These are phyloP conservation scores for Kodamaea kakaduensis DNA, from an alignment of 805 yeast genomes.

Conservation along the genomic window DNA sequence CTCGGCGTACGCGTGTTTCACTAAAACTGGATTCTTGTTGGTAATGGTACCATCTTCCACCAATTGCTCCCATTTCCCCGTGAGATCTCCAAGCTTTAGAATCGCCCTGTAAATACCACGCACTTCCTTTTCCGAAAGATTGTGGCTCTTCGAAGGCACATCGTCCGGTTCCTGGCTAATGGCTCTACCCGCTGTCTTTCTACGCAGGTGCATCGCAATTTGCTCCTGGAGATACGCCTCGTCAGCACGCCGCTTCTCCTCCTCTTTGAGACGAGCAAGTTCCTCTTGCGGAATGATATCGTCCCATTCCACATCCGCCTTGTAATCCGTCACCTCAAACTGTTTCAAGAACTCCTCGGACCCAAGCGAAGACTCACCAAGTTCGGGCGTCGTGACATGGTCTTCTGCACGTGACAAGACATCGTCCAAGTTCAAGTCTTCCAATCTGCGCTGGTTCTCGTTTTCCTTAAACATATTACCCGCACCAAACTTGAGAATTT, in stretches of 20 bases:
- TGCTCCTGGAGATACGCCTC: conserved; percentile 87
- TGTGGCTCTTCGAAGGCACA: conserved; percentile 34
- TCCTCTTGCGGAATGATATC: conserved; percentile 97
- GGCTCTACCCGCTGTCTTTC: conserved; percentile 69
- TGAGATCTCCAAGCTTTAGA: conserved; percentile 74
- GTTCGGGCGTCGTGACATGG: conserved; percentile 91
- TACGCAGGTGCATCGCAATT: conserved; percentile 77
- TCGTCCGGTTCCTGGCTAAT: conserved; percentile 33
- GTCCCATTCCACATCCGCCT: conserved; percentile 98
- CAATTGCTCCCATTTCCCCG: conserved; percentile 74
- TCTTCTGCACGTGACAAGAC: conserved; percentile 96
- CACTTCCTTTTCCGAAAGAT: conserved; percentile 75
- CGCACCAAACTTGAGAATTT: conserved; percentile 96
- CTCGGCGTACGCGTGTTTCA: conserved; percentile 74
- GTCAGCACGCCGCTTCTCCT: conserved; percentile 81
- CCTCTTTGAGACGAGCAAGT: conserved; percentile 80
- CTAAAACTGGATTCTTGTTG: conserved; percentile 73
- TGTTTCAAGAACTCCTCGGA: conserved; percentile 97
- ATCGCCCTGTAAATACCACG: conserved; percentile 82
- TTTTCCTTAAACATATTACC: conserved; percentile 96
- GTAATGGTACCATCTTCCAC: conserved; percentile 88
- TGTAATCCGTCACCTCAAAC: conserved; percentile 97
- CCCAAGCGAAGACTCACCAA: conserved; percentile 96
- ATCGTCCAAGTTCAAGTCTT: conserved; percentile 91
- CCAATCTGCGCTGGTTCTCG: conserved; percentile 93